These are phyloP conservation scores for Astragalus membranaceus DNA, from an alignment of 306 rosid species.

Conservation along the genomic window DNA sequence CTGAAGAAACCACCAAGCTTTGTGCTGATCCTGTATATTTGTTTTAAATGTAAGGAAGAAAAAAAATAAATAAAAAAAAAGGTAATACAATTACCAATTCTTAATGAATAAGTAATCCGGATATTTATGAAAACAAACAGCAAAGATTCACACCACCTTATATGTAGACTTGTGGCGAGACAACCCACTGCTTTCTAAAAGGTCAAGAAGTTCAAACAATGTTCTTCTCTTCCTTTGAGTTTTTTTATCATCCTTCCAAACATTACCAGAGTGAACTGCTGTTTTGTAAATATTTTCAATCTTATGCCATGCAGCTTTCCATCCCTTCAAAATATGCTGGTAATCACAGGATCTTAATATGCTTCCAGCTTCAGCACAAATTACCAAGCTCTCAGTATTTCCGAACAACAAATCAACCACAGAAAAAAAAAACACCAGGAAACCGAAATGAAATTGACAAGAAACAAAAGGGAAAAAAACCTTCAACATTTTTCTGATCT, in stretches of 20 bases:
- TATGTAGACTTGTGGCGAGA: constrained; percentile 50
- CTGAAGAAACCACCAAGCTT: constrained; percentile 87
- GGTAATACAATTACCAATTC: neutral
- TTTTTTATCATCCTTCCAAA: constrained; percentile 73
- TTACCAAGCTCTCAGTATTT: neutral
- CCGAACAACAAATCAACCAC: no score
- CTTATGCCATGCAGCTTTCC: constrained; percentile 58
- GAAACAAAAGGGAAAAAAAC: neutral
- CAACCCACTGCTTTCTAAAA: constrained; percentile 66
- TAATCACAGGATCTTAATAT: constrained; percentile 29
- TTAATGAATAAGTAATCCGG: neutral
- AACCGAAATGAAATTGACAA: neutral
- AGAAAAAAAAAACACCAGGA: neutral
- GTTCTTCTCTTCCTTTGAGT: constrained; percentile 66
- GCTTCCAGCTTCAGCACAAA: constrained; percentile 34
- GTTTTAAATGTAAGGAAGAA: neutral
- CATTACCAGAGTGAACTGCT: constrained; percentile 44
- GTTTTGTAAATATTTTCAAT: constrained; percentile 44
- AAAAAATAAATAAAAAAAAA: neutral
- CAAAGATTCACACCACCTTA: constrained; percentile 40
- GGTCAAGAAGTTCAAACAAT: constrained; percentile 64
- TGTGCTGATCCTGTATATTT: constrained; percentile 46
- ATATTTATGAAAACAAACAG: neutral
- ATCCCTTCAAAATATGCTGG: constrained; percentile 32
- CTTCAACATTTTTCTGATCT: constrained; percentile 27